Evolutionary conservation across 441 rosid genomes (phyloP), one percentile per base, ranked within the genome.

Genomic region (Adansonia gregorii): DNA sequence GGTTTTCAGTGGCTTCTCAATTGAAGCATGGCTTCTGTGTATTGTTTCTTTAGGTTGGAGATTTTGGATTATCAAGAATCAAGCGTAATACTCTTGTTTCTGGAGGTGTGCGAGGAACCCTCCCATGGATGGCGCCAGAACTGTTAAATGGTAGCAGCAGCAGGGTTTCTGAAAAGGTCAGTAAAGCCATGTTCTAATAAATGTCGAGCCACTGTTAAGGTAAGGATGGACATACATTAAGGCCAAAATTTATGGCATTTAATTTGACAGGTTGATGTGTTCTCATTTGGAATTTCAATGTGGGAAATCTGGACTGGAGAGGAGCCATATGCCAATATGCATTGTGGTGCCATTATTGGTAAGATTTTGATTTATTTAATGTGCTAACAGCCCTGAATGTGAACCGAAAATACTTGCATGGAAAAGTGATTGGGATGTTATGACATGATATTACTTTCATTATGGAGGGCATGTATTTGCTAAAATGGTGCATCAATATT

Each of bases 271-370:
- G 95, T 94, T 35, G 97, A 94, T 77, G 95, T 94, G 70, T 91
- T 86, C 85, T 94, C 98, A 39, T 94, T 90, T 82, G 98, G 97
- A 78, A 93, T 94, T 79, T 89, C 92, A 8, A 66, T 92, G 86
- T 94, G 98, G 98, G 98, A 94, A 87, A 89, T 93, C 86, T 78
- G 88, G 87, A 93, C 97, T 0, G 88, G 93, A 64, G 93, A 93
- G 81, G 98, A 93, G 79, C 98, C 98, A 8, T 94, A 91, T 66
- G 95, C 97, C 48, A 90, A 90, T 79, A 88, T 94, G 97, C 97
- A 94, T 73, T 92, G 94, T 75, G 98, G 97, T 69, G 94, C 98
- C 27, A 92, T 92, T 73, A 94, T 94, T 72, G 97, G 98, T 92
- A 78, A 83, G 84, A 27, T 61, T 49, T 3, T 66, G 72, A 72